phyloP scores from a whole-genome alignment of 2,329 filamentous ascomycete species.

The Fusarium sambucinum region DNA sequence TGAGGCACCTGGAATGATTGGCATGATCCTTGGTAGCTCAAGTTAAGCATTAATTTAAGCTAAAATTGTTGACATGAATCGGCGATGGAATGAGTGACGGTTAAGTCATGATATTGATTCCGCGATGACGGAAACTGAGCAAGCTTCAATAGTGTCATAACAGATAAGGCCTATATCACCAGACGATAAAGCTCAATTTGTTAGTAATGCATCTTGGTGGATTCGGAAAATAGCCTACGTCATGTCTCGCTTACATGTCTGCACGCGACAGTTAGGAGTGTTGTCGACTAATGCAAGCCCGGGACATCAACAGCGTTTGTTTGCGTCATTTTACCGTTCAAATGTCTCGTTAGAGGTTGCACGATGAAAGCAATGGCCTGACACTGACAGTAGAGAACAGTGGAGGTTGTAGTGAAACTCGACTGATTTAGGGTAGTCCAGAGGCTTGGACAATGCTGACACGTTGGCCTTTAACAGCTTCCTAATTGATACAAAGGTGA shows the following conservation, averaged over 20 bases:
- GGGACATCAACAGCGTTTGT: neutral
- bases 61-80: constrained; percentile 1
- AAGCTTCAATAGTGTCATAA: neutral
- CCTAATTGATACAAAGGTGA: constrained; percentile 5
- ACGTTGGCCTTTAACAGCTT: neutral
- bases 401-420: neutral
- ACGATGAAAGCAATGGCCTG: neutral
- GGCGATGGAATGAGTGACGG: neutral
- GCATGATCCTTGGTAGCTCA: neutral
- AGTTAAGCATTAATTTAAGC: constrained; percentile 3
- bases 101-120: neutral
- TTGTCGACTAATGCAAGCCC: constrained; percentile 22
- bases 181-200: fast-evolving
- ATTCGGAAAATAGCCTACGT: neutral
- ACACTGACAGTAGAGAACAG: neutral
- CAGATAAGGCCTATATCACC: fast-evolving
- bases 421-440: neutral
- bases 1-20: neutral
- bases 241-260: neutral
- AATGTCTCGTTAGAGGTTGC: neutral
- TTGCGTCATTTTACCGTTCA: constrained; percentile 11
- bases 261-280: neutral
- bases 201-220: neutral
- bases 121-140: neutral
- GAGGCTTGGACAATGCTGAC: neutral